Conservation (phyloP, 2,329 filamentous ascomycete genomes). For the Fusarium austroafricanum region DNA sequence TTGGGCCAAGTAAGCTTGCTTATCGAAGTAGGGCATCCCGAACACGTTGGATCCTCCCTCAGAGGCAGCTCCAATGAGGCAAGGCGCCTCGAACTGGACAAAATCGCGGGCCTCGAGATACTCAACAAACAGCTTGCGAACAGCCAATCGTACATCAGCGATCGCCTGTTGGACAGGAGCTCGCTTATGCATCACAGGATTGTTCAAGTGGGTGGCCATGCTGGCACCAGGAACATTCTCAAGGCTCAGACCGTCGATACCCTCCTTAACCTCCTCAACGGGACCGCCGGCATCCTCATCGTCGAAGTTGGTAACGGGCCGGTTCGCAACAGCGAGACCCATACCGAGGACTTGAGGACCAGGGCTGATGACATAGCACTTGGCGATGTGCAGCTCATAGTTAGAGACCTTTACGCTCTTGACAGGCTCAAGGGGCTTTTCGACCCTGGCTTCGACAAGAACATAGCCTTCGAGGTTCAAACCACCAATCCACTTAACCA, state of each 20-base stretch:
- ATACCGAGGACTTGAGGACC: slow-evolving; percentile 69
- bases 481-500: slow-evolving; percentile 90
- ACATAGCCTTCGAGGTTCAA: slow-evolving; percentile 86
- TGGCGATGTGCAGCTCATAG: slow-evolving; percentile 88
- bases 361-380: slow-evolving; percentile 80
- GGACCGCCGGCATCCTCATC: slow-evolving; percentile 62
- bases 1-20: slow-evolving; percentile 82
- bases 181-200: slow-evolving; percentile 91
- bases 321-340: slow-evolving; percentile 66
- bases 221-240: slow-evolving; percentile 75
- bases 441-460: slow-evolving; percentile 80
- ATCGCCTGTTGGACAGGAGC: slow-evolving; percentile 92
- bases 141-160: slow-evolving; percentile 63
- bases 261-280: slow-evolving; percentile 59
- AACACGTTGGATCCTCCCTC: slow-evolving; percentile 96
- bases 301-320: slow-evolving; percentile 67
- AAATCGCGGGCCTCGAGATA: slow-evolving; percentile 69
- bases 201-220: slow-evolving; percentile 87
- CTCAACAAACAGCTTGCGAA: slow-evolving; percentile 77
- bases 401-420: slow-evolving; percentile 85
- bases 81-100: slow-evolving; percentile 82
- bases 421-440: slow-evolving; percentile 86
- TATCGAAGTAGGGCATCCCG: slow-evolving; percentile 87
- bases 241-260: slow-evolving; percentile 55
- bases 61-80: slow-evolving; percentile 87